A percentile compares a stretch with the other conserved stretches of the same genome.
Evolutionary conservation across 2,329 filamentous ascomycete species (phyloP).

Genomic region (Sporothrix schenckii): DNA sequence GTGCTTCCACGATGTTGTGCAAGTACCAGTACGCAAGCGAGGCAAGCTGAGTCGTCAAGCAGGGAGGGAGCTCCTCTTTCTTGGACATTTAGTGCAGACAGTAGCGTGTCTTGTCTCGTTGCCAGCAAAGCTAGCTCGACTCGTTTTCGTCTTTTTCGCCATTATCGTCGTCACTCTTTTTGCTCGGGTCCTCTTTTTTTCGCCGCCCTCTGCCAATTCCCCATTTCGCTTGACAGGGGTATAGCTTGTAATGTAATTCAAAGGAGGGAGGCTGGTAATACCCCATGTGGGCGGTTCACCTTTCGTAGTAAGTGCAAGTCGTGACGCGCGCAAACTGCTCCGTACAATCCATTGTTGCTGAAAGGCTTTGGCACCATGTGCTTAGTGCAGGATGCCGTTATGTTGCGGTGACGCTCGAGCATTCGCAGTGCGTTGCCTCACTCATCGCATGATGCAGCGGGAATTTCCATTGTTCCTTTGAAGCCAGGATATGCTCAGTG

Average conservation of each 20-base stretch:
- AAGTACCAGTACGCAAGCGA: background rate
- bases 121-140: constrained; percentile 13
- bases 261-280: background rate
- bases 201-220: background rate
- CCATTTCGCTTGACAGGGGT: constrained; percentile 22
- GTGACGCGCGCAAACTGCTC: background rate
- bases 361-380: constrained; percentile 15
- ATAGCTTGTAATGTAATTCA: constrained; percentile 12
- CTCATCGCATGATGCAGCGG: background rate
- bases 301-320: background rate
- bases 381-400: background rate
- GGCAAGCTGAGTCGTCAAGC: background rate
- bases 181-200: background rate
- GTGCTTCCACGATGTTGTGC: constrained; percentile 5
- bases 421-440: background rate
- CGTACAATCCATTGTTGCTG: background rate
- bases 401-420: constrained; percentile 18
- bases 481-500: background rate
- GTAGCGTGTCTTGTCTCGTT: constrained; percentile 25
- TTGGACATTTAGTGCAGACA: constrained; percentile 8
- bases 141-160: background rate
- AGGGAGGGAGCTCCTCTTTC: background rate
- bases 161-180: constrained; percentile 12
- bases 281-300: background rate
- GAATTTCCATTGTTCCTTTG: background rate